These are phyloP conservation scores for Botrytis squamosa DNA, from an alignment of 2,329 filamentous ascomycete species.

Conservation along the genomic window DNA sequence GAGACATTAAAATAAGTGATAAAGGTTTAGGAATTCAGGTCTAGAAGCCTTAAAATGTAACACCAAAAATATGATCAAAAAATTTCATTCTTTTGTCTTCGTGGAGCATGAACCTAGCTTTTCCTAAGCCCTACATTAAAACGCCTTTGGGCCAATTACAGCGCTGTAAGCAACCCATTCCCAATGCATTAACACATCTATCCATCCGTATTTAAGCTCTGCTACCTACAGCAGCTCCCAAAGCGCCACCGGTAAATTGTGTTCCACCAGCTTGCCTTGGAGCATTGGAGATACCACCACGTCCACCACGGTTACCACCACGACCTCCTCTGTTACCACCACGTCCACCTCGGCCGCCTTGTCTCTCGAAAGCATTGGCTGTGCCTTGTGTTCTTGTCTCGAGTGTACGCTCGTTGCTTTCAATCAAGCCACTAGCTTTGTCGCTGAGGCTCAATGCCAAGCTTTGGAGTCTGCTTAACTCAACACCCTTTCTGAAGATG, in stretches of 20 bases:
- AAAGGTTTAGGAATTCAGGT: neutral
- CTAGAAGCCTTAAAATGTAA: neutral
- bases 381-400: slow-evolving; percentile 97
- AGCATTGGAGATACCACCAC: slow-evolving; percentile 56
- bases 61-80: slow-evolving; percentile 2
- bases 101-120: slow-evolving; percentile 28
- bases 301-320: slow-evolving; percentile 58
- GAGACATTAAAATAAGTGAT: neutral
- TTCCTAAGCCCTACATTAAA: slow-evolving; percentile 38
- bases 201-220: slow-evolving; percentile 48
- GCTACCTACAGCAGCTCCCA: slow-evolving; percentile 60
- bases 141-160: slow-evolving; percentile 37
- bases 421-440: slow-evolving; percentile 94
- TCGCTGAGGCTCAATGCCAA: slow-evolving; percentile 90
- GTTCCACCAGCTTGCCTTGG: slow-evolving; percentile 70
- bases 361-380: slow-evolving; percentile 90
- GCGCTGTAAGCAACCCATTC: slow-evolving; percentile 33
- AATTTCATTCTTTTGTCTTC: slow-evolving; percentile 15
- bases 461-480: slow-evolving; percentile 93
- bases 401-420: slow-evolving; percentile 94
- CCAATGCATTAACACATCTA: slow-evolving; percentile 38
- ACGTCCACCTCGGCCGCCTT: slow-evolving; percentile 73
- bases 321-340: slow-evolving; percentile 66
- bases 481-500: slow-evolving; percentile 99
- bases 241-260: slow-evolving; percentile 77